Percentiles rank a stretch among this genome's conserved stretches.
phyloP scores from a whole-genome alignment of 2,329 filamentous ascomycete genomes.

The Talaromyces sp. region DNA sequence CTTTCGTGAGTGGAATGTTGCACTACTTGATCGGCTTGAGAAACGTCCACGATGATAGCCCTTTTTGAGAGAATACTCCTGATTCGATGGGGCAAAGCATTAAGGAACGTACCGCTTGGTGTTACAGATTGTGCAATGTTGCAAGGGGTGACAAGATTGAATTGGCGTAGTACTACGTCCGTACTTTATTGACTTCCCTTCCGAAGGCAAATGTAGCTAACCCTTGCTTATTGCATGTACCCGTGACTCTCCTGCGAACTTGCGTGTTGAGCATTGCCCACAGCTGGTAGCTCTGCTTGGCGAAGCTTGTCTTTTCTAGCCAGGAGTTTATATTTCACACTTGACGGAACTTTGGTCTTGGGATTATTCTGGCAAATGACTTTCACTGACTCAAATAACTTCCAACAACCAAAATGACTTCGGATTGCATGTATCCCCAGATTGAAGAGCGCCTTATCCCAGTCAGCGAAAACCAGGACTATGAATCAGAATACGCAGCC shows the following conservation, averaged over 20 bases:
- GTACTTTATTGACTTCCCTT: not conserved
- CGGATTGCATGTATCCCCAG: not conserved
- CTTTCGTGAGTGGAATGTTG: constrained; percentile 56
- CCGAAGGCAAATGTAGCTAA: not conserved
- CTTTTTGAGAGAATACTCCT: not conserved
- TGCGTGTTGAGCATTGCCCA: not conserved
- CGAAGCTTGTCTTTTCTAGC: constrained; percentile 13
- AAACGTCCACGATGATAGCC: not conserved
- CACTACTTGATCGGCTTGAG: constrained; percentile 49
- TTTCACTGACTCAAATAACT: too few relatives aligned
- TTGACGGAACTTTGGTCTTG: not conserved
- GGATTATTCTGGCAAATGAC: not conserved
- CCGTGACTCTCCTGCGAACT: constrained; percentile 9
- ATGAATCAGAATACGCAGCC: not conserved
- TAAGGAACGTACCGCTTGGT: not conserved
- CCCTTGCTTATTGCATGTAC: constrained; percentile 11
- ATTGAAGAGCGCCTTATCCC: not conserved
- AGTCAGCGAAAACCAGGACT: not conserved
- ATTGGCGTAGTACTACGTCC: not conserved
- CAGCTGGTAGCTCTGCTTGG: constrained; percentile 6
- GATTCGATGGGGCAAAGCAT: not conserved
- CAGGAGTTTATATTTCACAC: not conserved
- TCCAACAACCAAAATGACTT: not conserved
- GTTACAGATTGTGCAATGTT: not conserved
- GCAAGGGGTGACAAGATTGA: not conserved